Percentiles rank a stretch among this genome's conserved stretches.
Conservation (phyloP, 1,284 basidiomycete genomes). For the Leccinum pallidistipes region DNA sequence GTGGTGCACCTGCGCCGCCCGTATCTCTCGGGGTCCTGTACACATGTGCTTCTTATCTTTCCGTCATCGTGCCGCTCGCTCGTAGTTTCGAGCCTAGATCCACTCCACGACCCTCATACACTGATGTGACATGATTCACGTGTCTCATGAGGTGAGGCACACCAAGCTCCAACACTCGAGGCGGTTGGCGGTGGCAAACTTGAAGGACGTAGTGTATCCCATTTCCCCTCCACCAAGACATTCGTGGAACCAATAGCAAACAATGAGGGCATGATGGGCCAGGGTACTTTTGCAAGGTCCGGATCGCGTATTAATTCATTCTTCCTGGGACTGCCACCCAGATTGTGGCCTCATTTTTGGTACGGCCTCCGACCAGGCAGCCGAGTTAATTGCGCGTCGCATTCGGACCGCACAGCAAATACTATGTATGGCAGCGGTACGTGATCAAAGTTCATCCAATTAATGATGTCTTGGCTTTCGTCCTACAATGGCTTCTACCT, state of each 20-base stretch:
- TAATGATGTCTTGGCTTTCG: background rate
- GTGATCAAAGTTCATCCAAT: background rate
- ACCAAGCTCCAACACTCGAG: background rate
- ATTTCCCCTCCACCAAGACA: background rate
- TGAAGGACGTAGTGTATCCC: background rate
- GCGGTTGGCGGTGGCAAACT: background rate
- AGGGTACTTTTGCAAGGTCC: conserved; percentile 1
- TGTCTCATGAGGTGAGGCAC: conserved; percentile 5
- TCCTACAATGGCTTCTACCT: background rate
- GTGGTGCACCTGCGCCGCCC: conserved; percentile 7
- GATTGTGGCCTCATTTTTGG: background rate
- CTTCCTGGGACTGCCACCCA: background rate
- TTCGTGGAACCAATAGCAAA: background rate
- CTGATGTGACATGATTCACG: conserved; percentile 5
- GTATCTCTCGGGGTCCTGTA: conserved; percentile 18
- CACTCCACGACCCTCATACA: conserved; percentile 4
- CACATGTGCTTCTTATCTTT: conserved; percentile 21
- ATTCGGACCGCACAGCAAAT: background rate
- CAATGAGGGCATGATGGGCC: background rate
- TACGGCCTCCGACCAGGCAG: conserved; percentile 4
- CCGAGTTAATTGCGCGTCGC: background rate
- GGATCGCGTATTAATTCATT: conserved; percentile 6
- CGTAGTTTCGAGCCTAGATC: conserved; percentile 17
- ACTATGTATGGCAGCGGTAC: background rate
- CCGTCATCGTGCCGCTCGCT: background rate